Percentiles rank a stretch among this genome's conserved stretches.
Evolutionary conservation across 2,329 filamentous ascomycete genomes (phyloP).

Genomic region (Penicillium psychrosexuale): DNA sequence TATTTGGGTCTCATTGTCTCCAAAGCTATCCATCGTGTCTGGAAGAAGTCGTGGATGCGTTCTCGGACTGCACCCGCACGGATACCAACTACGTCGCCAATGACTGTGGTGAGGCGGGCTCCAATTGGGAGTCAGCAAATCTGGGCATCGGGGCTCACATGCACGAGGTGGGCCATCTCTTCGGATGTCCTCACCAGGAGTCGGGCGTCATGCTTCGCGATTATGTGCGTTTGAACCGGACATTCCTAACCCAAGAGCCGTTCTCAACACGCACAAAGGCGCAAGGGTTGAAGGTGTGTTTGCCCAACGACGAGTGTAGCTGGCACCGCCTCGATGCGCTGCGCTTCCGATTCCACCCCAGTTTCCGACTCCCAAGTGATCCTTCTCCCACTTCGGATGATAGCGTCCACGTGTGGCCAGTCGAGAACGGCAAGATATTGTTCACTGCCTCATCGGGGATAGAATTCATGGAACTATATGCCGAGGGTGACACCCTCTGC

Average conservation of each 20-base stretch:
- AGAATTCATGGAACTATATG: constrained; percentile 78
- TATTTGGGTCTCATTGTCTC: constrained; percentile 89
- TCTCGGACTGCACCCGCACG: constrained; percentile 85
- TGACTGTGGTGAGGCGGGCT: constrained; percentile 80
- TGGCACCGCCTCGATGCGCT: constrained; percentile 91
- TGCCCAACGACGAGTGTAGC: constrained; percentile 75
- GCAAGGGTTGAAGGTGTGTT: constrained; percentile 69
- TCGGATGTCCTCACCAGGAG: constrained; percentile 87
- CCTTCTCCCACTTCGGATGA: constrained; percentile 61
- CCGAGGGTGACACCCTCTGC: constrained; percentile 77
- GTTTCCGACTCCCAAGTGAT: constrained; percentile 81
- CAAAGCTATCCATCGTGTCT: constrained; percentile 87
- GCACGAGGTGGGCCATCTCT: constrained; percentile 84
- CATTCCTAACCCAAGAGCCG: constrained; percentile 75
- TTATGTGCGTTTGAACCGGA: constrained; percentile 78
- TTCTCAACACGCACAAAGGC: constrained; percentile 84
- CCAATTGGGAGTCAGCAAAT: constrained; percentile 92
- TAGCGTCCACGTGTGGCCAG: constrained; percentile 80
- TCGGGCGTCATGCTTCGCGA: constrained; percentile 89
- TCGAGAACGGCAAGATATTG: constrained; percentile 72
- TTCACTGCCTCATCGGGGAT: constrained; percentile 78
- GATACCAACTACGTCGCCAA: constrained; percentile 78
- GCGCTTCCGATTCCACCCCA: constrained; percentile 85
- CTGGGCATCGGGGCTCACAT: constrained; percentile 91
- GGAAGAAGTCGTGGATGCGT: constrained; percentile 85